These are phyloP conservation scores for Yamadazyma sp. DNA, from an alignment of 805 yeast genomes.

Conservation along the genomic window DNA sequence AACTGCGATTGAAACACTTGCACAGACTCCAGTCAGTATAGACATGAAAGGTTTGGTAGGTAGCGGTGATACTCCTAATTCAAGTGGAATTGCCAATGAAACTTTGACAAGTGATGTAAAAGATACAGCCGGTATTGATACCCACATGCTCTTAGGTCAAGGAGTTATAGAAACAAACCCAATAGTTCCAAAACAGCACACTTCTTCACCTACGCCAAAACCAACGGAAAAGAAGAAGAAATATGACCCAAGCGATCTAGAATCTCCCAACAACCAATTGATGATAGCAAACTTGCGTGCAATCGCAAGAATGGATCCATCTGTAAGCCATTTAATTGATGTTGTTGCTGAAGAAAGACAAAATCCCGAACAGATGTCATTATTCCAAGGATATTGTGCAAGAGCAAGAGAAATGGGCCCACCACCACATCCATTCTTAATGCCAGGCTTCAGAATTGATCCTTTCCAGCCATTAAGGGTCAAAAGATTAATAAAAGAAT, in stretches of 20 bases:
- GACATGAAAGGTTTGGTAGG: too few relatives aligned
- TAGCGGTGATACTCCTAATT: too few relatives aligned
- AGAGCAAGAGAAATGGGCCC: constrained; percentile 76
- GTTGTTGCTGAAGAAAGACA: constrained; percentile 85
- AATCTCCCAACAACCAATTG: constrained; percentile 63
- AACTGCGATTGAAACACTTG: too few relatives aligned
- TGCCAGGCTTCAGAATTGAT: constrained; percentile 15
- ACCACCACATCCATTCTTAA: constrained; percentile 30
- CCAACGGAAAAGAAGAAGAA: constrained; percentile 9
- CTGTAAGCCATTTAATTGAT: constrained; percentile 71
- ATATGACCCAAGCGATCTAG: constrained; percentile 36
- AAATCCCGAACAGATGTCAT: constrained; percentile 62
- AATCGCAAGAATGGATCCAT: constrained; percentile 71
- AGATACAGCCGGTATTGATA: too few relatives aligned
- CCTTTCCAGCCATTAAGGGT: constrained; percentile 24
- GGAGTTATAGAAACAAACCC: constrained; percentile 23
- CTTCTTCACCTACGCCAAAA: too few relatives aligned
- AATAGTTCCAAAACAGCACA: constrained; percentile 63
- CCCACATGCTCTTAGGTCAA: too few relatives aligned
- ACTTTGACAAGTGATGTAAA: too few relatives aligned
- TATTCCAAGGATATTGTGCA: constrained; percentile 77
- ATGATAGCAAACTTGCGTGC: constrained; percentile 84
- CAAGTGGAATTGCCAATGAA: too few relatives aligned
- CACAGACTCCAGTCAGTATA: too few relatives aligned
- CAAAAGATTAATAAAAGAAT: constrained; percentile 19